phyloP scores from a whole-genome alignment of 441 rosid genomes.

The Cnidoscolus chayamansa region DNA sequence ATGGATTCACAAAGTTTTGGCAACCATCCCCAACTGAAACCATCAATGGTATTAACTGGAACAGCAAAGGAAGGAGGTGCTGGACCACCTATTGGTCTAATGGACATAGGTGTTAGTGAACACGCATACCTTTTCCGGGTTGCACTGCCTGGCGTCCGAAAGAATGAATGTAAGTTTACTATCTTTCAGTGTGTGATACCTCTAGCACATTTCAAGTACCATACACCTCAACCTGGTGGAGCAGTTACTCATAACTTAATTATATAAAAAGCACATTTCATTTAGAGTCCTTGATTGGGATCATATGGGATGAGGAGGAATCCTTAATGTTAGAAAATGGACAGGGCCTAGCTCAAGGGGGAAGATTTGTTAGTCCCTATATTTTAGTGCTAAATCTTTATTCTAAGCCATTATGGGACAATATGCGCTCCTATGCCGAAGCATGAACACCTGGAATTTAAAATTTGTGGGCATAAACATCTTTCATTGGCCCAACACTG shows the following conservation, averaged over 20 bases:
- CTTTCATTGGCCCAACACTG: no score
- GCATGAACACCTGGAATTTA: no score
- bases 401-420: no score
- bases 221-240: background rate
- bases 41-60: conserved; percentile 43
- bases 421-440: no score
- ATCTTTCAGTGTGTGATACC: background rate
- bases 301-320: background rate
- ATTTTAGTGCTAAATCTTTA: no score
- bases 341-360: no score
- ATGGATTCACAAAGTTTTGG: conserved; percentile 29
- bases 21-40: conserved; percentile 35
- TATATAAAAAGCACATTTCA: background rate
- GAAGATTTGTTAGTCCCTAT: no score
- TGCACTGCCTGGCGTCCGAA: conserved; percentile 60
- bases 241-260: background rate
- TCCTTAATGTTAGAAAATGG: background rate
- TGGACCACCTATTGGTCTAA: conserved; percentile 57
- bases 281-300: background rate
- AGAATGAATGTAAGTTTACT: conserved; percentile 47
- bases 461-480: no score
- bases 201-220: background rate
- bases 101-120: conserved; percentile 65
- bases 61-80: conserved; percentile 46
- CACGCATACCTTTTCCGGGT: conserved; percentile 67